phyloP scores from a whole-genome alignment of 2,329 filamentous ascomycete species.

The Nectriaceae sp. region DNA sequence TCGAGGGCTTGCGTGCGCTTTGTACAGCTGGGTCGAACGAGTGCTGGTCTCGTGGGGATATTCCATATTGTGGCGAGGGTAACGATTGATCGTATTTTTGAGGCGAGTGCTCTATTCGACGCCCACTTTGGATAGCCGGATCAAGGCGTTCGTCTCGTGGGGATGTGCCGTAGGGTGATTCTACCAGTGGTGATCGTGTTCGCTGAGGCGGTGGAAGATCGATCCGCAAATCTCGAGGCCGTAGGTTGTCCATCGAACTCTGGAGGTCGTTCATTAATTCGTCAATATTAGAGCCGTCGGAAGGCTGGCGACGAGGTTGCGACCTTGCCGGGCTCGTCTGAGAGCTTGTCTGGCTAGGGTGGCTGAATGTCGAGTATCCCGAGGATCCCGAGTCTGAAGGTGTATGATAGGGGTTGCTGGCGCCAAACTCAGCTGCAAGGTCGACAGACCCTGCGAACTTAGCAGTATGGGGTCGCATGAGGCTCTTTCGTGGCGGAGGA shows the following conservation, averaged over 20 bases:
- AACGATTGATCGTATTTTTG: conserved; percentile 13
- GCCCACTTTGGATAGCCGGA: conserved; percentile 25
- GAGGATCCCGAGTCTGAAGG: conserved; percentile 67
- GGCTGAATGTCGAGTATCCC: conserved; percentile 61
- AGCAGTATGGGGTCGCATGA: conserved; percentile 45
- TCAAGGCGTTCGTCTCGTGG: conserved; percentile 22
- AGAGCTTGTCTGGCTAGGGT: conserved; percentile 61
- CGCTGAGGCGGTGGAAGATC: conserved; percentile 34
- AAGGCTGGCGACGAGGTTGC: conserved; percentile 38
- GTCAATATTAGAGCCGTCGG: conserved; percentile 47
- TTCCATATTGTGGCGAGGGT: background rate
- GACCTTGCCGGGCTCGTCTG: conserved; percentile 47
- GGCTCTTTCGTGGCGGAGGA: conserved; percentile 54
- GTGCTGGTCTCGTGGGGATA: conserved; percentile 9
- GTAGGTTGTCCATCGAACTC: conserved; percentile 45
- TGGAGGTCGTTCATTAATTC: conserved; percentile 59
- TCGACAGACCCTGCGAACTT: conserved; percentile 50
- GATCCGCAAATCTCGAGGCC: conserved; percentile 26
- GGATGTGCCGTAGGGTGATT: conserved; percentile 31
- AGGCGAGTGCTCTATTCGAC: conserved; percentile 12
- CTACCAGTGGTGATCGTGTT: conserved; percentile 25
- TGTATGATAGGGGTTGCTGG: conserved; percentile 65
- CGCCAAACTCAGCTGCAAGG: conserved; percentile 60
- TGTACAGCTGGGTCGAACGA: conserved; percentile 15
- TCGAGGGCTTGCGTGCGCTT: conserved; percentile 5